Conservation (phyloP, 495 filamentous ascomycete species). For the Podospora pseudoanserina region DNA sequence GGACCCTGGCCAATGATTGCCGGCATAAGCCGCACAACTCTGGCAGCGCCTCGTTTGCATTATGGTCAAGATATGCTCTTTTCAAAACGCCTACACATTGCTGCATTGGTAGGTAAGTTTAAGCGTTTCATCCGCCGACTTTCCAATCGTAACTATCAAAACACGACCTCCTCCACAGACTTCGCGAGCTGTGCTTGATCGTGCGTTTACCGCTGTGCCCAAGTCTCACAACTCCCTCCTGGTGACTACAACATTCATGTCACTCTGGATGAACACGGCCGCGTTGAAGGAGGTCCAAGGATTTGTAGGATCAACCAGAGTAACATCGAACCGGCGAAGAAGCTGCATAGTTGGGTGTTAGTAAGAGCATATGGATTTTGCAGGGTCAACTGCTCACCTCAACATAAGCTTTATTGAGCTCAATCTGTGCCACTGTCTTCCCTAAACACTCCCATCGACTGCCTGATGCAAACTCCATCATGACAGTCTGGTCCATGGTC, state of each 20-base stretch:
- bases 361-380: not conserved
- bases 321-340: conserved; percentile 12
- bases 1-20: too few relatives aligned
- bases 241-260: not conserved
- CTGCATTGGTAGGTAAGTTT: too few relatives aligned
- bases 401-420: conserved; percentile 50
- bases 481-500: conserved; percentile 29
- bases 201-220: too few relatives aligned
- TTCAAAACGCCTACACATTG: too few relatives aligned
- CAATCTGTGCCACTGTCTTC: conserved; percentile 33
- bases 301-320: conserved; percentile 10
- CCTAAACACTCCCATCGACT: conserved; percentile 35
- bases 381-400: conserved; percentile 35
- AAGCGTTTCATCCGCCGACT: too few relatives aligned
- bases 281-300: conserved; percentile 15
- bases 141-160: too few relatives aligned
- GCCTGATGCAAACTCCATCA: conserved; percentile 30
- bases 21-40: too few relatives aligned
- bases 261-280: conserved; percentile 13
- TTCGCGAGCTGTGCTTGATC: too few relatives aligned
- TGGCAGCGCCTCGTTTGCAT: too few relatives aligned
- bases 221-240: not conserved
- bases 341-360: not conserved
- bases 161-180: too few relatives aligned
- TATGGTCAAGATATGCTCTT: too few relatives aligned